These are phyloP conservation scores for Selaginella tamariscina DNA, from an alignment of 75 land plant genomes.

Conservation along the genomic window DNA sequence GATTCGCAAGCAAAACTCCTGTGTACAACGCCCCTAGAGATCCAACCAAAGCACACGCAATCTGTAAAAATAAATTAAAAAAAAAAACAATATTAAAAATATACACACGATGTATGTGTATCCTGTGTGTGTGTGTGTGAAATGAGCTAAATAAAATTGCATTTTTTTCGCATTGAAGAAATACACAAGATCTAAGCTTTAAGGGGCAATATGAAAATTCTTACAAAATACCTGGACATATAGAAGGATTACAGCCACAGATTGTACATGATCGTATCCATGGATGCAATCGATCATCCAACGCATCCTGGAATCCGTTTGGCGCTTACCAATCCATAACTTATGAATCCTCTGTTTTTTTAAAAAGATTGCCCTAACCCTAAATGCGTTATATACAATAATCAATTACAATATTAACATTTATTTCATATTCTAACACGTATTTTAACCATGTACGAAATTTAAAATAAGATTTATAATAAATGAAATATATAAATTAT, in stretches of 20 bases:
- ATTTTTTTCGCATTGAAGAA: not conserved
- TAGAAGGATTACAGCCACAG: conserved; percentile 53
- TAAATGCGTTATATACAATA: no score
- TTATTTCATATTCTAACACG: no score
- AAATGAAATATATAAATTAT: no score
- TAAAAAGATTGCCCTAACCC: no score
- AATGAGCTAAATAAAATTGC: not conserved
- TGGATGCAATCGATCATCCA: no score
- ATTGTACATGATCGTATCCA: conserved; percentile 57
- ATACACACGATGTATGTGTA: not conserved
- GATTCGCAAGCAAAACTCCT: conserved; percentile 56
- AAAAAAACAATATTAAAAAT: not conserved
- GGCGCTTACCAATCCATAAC: no score
- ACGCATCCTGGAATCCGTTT: no score
- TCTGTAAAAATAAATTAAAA: conserved; percentile 26
- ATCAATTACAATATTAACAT: no score
- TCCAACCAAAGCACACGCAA: conserved; percentile 67
- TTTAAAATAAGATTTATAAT: no score
- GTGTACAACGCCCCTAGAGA: conserved; percentile 70
- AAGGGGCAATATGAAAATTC: not conserved
- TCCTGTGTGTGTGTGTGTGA: no score
- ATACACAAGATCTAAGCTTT: not conserved
- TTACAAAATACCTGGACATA: conserved; percentile 44
- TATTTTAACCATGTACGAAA: no score
- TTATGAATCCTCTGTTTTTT: no score